Base-by-base conservation (phyloP, 805 yeast species). In the Spathaspora sp. region DNA sequence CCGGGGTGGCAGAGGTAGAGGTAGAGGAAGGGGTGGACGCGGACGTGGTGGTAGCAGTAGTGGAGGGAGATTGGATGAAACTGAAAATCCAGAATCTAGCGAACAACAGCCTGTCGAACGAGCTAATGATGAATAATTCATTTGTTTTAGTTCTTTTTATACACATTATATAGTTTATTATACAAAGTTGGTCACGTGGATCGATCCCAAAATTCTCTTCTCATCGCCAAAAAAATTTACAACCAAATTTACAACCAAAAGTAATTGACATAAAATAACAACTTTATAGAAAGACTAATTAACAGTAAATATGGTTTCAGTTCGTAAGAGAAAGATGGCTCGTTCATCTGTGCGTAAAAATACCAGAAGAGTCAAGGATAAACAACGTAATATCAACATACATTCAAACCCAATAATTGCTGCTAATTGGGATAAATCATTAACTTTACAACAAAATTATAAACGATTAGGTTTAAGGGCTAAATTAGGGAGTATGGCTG, bases 381-480 rank as follows among this genome's bases (percentile, higher is more conserved):
- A 80, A 60, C 85, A 83, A 59, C 80, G 87, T 64, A 78, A 85
- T 58, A 73, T 85, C 53, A 83, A 83, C 54, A 81, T 88, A 31
- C 77, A 77, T 46, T 77, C 88, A 0, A 89, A 90, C 63, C 88
- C 96, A 1, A 81, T 94, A 55, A 87, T 94, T 55, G 96, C 90
- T 4, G 88, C 83, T 32, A 80, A 91, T 67, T 94, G 99, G 99
- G 97, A 94, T 69, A 80, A 83, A 53, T 79, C 80, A 11, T 75
- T 86, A 51, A 92, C 98, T 0, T 72, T 92, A 54, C 78, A 83
- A 49, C 98, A 94, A 65, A 94, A 94, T 67, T 93, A 94, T 70
- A 85, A 85, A 60, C 82, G 76, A 56, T 71, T 94, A 28, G 99
- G 99, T 2, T 74, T 94, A 49, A 75, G 82, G 38, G 77, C 87